A percentile compares a stretch with the other conserved stretches of the same genome.
Evolutionary conservation across 257 asterid species (phyloP).

Genomic region (Euphrasia confusa): DNA sequence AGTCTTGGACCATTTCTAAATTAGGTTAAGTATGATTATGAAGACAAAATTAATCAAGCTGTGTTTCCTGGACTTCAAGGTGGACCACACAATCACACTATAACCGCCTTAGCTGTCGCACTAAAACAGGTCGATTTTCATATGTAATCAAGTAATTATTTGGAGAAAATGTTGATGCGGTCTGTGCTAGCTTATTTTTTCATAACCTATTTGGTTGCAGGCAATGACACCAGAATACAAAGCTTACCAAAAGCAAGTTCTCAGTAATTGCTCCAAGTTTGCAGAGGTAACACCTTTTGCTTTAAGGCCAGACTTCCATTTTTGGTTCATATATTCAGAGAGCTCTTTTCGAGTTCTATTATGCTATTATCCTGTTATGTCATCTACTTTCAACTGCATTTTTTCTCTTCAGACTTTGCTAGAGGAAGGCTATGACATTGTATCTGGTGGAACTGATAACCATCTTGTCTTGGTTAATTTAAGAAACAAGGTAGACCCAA

Average conservation of each 20-base stretch:
- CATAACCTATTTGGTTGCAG: constrained; percentile 31
- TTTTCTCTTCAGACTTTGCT: constrained; percentile 56
- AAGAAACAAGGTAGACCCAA: constrained; percentile 53
- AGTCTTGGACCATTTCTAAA: constrained; percentile 1
- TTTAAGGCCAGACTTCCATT: not conserved
- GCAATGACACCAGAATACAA: constrained; percentile 89
- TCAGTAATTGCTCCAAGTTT: constrained; percentile 79
- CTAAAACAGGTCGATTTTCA: constrained; percentile 61
- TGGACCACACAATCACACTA: constrained; percentile 99
- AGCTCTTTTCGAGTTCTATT: constrained; percentile 1
- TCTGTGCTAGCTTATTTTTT: constrained; percentile 11
- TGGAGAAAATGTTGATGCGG: not conserved
- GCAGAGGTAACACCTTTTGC: constrained; percentile 55
- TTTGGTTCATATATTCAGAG: constrained; percentile 1
- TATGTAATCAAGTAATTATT: not conserved
- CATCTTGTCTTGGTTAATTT: constrained; percentile 91
- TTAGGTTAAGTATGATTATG: constrained; percentile 83
- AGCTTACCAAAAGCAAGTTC: constrained; percentile 93
- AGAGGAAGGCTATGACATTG: constrained; percentile 68
- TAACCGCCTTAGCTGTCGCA: constrained; percentile 93
- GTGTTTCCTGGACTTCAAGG: constrained; percentile 99
- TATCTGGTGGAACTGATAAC: constrained; percentile 97
- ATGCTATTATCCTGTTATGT: not conserved
- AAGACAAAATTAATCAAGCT: constrained; percentile 92
- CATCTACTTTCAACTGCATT: constrained; percentile 1